Conservation (phyloP, 1,284 basidiomycete genomes). For the Schizopora paradoxa region DNA sequence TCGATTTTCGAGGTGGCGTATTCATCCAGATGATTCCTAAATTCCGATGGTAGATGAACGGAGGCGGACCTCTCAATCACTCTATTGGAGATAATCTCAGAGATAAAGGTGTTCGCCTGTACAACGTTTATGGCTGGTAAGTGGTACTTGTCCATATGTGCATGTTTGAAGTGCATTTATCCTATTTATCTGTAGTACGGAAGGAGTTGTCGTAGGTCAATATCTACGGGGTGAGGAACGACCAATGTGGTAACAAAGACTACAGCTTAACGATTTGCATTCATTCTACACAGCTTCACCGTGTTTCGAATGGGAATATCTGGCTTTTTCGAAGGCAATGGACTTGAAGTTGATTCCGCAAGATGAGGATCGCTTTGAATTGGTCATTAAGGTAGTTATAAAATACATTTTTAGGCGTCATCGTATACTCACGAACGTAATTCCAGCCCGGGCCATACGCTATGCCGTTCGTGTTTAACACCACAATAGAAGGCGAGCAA, state of each 20-base stretch:
- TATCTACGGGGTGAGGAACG: no score
- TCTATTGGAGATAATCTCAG: slow-evolving; percentile 26
- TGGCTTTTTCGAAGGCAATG: slow-evolving; percentile 16
- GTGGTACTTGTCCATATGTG: slow-evolving; percentile 3
- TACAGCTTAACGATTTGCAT: no score
- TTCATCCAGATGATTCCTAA: background rate
- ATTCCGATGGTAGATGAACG: slow-evolving; percentile 19
- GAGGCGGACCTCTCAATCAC: slow-evolving; percentile 26
- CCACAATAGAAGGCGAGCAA: slow-evolving; percentile 20
- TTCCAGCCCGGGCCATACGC: slow-evolving; percentile 11
- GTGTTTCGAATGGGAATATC: slow-evolving; percentile 26
- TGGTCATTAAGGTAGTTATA: slow-evolving; percentile 18
- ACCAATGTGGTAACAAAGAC: no score
- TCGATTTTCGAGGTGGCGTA: background rate
- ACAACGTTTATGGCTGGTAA: slow-evolving; percentile 24
- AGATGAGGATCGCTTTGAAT: slow-evolving; percentile 21
- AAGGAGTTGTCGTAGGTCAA: slow-evolving; percentile 1
- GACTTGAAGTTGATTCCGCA: slow-evolving; percentile 10
- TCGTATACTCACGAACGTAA: slow-evolving; percentile 10
- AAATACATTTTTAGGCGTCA: background rate
- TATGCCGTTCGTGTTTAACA: slow-evolving; percentile 18
- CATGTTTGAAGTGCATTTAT: background rate
- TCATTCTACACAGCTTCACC: background rate
- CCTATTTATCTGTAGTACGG: slow-evolving; percentile 6
- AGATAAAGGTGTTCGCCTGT: slow-evolving; percentile 22